Evolutionary conservation across 306 rosid genomes (phyloP).

Genomic region (Psophocarpus tetragonolobus): DNA sequence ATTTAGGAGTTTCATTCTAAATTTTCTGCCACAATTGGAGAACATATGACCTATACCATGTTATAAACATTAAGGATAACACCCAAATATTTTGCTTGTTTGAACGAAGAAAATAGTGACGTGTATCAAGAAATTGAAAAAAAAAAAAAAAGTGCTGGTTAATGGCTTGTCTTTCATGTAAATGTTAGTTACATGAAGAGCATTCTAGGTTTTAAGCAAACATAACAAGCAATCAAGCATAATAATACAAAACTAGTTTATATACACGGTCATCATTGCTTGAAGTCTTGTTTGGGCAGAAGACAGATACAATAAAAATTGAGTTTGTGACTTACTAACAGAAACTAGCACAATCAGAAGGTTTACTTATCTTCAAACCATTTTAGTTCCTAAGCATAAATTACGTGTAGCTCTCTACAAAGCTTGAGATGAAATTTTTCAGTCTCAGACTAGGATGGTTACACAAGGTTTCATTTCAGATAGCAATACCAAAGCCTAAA

Average conservation of each 20-base stretch:
- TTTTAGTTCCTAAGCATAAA: neutral
- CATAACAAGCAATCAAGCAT: neutral
- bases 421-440: neutral
- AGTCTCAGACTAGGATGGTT: constrained; percentile 12
- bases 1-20: neutral
- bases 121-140: neutral
- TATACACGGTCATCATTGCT: neutral
- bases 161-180: neutral
- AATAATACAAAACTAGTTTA: neutral
- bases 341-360: neutral
- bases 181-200: neutral
- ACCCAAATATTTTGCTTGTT: neutral
- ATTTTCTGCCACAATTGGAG: neutral
- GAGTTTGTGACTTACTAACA: neutral
- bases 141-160: neutral
- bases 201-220: neutral
- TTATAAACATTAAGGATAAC: neutral
- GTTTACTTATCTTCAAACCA: constrained; percentile 3
- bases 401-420: neutral
- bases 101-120: neutral
- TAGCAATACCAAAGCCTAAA: constrained; percentile 59
- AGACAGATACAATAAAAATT: neutral
- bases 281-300: neutral
- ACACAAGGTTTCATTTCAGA: constrained; percentile 37
- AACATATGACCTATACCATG: neutral